These are phyloP conservation scores for Verbascum thapsus DNA, from an alignment of 257 asterid species.

Conservation along the genomic window DNA sequence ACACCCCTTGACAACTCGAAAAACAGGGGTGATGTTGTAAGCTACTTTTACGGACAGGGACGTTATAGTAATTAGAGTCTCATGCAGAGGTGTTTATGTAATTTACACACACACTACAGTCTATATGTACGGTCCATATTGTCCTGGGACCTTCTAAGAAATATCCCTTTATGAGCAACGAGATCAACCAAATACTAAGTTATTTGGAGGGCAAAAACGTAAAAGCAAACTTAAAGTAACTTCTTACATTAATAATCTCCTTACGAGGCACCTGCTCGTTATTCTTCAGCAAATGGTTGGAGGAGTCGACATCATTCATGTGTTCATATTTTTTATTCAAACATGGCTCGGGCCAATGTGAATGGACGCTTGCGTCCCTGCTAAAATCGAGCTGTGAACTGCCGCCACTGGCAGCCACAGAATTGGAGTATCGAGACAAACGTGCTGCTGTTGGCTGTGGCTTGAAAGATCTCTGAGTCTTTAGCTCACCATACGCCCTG, in stretches of 20 bases:
- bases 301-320: constrained; percentile 52
- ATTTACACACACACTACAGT: too few species aligned
- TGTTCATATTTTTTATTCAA: constrained; percentile 41
- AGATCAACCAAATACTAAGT: neutral
- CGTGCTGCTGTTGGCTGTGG: constrained; percentile 54
- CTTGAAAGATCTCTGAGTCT: constrained; percentile 52
- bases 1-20: too few species aligned
- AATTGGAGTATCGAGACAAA: constrained; percentile 72
- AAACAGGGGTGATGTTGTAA: too few species aligned
- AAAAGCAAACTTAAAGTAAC: constrained; percentile 9
- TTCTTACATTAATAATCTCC: constrained; percentile 47
- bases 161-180: too few species aligned
- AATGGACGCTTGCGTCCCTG: constrained; percentile 46
- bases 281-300: constrained; percentile 62
- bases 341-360: constrained; percentile 48
- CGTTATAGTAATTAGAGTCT: too few species aligned
- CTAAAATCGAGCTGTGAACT: constrained; percentile 65
- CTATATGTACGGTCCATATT: too few species aligned
- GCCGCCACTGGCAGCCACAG: constrained; percentile 62
- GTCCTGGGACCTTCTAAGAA: too few species aligned
- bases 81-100: too few species aligned
- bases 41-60: too few species aligned
- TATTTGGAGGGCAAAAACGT: neutral
- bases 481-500: constrained; percentile 42
- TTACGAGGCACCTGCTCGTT: constrained; percentile 47